A percentile compares a stretch with the other conserved stretches of the same genome.
phyloP scores from a whole-genome alignment of 345 rosid species.

The Camelina laxa region DNA sequence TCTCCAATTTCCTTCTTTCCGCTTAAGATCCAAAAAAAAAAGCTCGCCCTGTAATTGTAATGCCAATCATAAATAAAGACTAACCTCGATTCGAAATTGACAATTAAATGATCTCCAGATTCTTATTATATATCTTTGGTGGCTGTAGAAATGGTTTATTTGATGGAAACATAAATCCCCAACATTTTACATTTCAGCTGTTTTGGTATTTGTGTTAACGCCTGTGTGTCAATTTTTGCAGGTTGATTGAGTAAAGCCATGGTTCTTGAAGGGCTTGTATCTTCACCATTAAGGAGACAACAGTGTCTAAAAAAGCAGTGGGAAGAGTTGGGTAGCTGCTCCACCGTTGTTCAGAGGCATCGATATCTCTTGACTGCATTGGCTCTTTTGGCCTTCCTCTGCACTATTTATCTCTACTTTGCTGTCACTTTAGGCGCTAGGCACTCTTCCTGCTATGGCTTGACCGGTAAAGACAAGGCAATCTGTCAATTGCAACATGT shows the following conservation, averaged over 20 bases:
- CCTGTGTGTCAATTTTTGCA: conserved; percentile 19
- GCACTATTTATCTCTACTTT: conserved; percentile 90
- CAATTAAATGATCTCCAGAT: no score
- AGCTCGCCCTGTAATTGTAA: background rate
- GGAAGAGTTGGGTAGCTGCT: conserved; percentile 86
- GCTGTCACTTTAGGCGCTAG: conserved; percentile 77
- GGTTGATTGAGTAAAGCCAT: conserved; percentile 40
- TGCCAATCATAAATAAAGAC: background rate
- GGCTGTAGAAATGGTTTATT: background rate
- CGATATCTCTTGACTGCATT: conserved; percentile 87
- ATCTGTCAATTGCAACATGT: conserved; percentile 60
- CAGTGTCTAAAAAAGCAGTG: conserved; percentile 67
- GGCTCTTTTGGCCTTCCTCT: conserved; percentile 72
- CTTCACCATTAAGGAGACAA: conserved; percentile 78
- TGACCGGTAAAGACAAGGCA: conserved; percentile 64
- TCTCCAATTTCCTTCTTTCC: background rate
- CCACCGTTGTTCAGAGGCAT: conserved; percentile 73
- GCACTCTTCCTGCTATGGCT: conserved; percentile 68
- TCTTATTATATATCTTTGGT: background rate
- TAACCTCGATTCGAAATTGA: no score
- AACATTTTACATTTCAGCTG: no score
- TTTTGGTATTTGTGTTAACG: background rate
- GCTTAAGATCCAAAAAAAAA: background rate
- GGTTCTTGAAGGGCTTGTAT: conserved; percentile 76
- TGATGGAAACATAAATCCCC: background rate